Conservation (phyloP, 495 filamentous ascomycete species). For the Aspergillus baeticus region DNA sequence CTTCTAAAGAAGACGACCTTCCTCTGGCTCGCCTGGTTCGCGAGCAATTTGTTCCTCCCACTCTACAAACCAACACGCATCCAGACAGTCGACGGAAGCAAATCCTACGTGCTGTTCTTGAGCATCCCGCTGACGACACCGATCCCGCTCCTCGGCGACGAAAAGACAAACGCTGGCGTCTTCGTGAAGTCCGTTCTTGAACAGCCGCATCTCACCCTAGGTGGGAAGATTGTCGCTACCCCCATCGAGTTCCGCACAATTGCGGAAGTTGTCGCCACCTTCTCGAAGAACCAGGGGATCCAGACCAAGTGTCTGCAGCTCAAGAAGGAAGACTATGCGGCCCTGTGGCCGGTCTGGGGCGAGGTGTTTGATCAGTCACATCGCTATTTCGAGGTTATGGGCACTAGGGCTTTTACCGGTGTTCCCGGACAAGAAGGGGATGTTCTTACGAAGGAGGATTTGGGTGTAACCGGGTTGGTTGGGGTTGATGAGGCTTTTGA, state of each 20-base stretch:
- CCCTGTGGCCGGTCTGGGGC: slow-evolving; percentile 15
- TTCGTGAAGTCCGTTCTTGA: slow-evolving; percentile 39
- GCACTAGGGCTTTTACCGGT: slow-evolving; percentile 3
- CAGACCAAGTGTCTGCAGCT: slow-evolving; percentile 21
- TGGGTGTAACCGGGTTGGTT: slow-evolving; percentile 9
- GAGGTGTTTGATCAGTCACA: slow-evolving; percentile 13
- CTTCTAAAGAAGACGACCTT: slow-evolving; percentile 32
- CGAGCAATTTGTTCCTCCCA: slow-evolving; percentile 14
- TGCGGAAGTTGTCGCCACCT: slow-evolving; percentile 35
- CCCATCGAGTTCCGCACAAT: slow-evolving; percentile 23
- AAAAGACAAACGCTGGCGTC: slow-evolving; percentile 31
- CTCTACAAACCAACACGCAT: slow-evolving; percentile 2
- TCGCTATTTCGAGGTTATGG: slow-evolving; percentile 9
- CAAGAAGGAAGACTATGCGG: slow-evolving; percentile 11
- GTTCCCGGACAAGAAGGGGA: background rate
- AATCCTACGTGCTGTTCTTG: slow-evolving; percentile 33
- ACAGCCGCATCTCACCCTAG: slow-evolving; percentile 27
- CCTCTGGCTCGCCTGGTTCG: slow-evolving; percentile 20
- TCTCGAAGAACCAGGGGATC: slow-evolving; percentile 33
- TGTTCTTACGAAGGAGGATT: slow-evolving; percentile 10
- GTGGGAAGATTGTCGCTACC: slow-evolving; percentile 31
- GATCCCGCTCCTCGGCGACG: slow-evolving; percentile 38
- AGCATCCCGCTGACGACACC: slow-evolving; percentile 26
- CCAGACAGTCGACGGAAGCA: slow-evolving; percentile 5
- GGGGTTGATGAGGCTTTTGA: slow-evolving; percentile 15